phyloP scores from a whole-genome alignment of 371 early-diverging fungal species.

The Mucor mucedo region DNA sequence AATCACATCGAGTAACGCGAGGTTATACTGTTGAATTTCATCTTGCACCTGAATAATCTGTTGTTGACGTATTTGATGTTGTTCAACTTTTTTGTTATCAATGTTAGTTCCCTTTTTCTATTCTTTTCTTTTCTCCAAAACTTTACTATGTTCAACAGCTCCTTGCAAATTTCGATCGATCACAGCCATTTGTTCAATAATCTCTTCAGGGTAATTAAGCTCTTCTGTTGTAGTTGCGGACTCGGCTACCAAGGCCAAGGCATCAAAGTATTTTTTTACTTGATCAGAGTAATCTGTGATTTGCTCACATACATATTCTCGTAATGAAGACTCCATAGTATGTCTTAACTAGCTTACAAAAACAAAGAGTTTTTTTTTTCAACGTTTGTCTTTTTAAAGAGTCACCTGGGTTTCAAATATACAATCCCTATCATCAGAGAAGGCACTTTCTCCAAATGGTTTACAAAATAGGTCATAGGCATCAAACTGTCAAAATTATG shows the following conservation, averaged over 20 bases:
- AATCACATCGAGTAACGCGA: slow-evolving; percentile 38
- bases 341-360: neutral
- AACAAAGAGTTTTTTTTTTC: neutral
- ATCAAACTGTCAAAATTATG: too few species aligned
- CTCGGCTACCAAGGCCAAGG: slow-evolving; percentile 39
- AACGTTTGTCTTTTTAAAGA: too few species aligned
- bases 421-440: too few species aligned
- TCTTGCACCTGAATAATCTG: slow-evolving; percentile 52
- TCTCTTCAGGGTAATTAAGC: slow-evolving; percentile 30
- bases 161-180: slow-evolving; percentile 42
- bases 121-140: too few species aligned
- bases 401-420: neutral
- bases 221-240: slow-evolving; percentile 22
- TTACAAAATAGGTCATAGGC: too few species aligned
- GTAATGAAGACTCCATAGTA: slow-evolving; percentile 37
- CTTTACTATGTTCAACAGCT: slow-evolving; percentile 49
- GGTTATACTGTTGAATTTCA: slow-evolving; percentile 48
- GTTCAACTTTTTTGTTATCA: slow-evolving; percentile 36
- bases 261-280: slow-evolving; percentile 40
- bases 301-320: slow-evolving; percentile 48
- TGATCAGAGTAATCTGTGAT: slow-evolving; percentile 45
- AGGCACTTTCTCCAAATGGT: too few species aligned
- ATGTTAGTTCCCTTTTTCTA: too few species aligned
- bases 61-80: slow-evolving; percentile 51
- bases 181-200: slow-evolving; percentile 37